Conservation (phyloP, 2,329 filamentous ascomycete genomes). For the Paracoccidioides brasiliensis region DNA sequence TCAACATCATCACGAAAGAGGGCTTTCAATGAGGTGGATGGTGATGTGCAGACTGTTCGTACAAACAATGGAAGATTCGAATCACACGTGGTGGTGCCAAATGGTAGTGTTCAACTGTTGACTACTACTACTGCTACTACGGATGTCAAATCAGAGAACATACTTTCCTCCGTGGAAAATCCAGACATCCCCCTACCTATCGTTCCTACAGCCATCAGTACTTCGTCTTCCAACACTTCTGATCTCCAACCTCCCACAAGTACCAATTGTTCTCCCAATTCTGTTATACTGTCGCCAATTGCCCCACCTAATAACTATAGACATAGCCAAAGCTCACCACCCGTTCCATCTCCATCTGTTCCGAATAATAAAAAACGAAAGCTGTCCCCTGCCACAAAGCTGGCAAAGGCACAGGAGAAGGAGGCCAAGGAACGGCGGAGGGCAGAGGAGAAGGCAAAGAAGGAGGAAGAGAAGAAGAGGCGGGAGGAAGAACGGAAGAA, state of each 20-base stretch:
- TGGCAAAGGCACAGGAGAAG: slow-evolving; percentile 15
- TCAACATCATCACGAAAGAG: not conserved
- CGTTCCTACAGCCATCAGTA: not conserved
- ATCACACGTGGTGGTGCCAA: not conserved
- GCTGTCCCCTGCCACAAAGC: slow-evolving; percentile 19
- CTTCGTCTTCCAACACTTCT: not conserved
- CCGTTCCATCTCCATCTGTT: slow-evolving; percentile 6
- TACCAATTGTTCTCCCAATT: not conserved
- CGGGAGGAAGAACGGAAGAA: slow-evolving; percentile 32
- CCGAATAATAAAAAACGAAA: slow-evolving; percentile 21
- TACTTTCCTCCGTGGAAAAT: not conserved
- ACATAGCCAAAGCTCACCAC: not conserved
- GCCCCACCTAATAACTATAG: not conserved
- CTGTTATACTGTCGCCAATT: not conserved
- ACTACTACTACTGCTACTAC: not conserved
- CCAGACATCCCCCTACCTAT: not conserved
- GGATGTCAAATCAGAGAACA: not conserved
- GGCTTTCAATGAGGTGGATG: not conserved
- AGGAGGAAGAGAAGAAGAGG: slow-evolving; percentile 34
- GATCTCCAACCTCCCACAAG: not conserved
- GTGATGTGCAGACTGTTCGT: not conserved
- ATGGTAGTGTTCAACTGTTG: not conserved
- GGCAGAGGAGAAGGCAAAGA: slow-evolving; percentile 18
- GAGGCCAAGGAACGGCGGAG: slow-evolving; percentile 21
- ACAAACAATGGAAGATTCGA: not conserved